These are phyloP conservation scores for Coprinopsis strossmayeri DNA, from an alignment of 768 basidiomycete genomes.

Conservation along the genomic window DNA sequence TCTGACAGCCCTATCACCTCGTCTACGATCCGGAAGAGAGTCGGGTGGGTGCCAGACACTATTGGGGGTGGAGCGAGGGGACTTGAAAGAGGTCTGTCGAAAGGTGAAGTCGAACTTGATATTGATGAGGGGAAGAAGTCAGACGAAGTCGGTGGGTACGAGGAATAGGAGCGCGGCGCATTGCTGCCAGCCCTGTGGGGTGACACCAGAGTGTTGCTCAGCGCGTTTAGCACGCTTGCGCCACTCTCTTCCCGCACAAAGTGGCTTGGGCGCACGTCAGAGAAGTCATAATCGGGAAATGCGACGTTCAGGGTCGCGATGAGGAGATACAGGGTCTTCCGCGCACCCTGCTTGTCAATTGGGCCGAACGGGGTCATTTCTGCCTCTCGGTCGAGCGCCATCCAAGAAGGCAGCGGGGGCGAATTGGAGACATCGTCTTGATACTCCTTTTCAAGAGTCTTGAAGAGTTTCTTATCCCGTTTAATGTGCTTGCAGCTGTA, in stretches of 20 bases:
- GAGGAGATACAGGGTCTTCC: constrained; percentile 93
- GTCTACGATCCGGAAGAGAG: constrained; percentile 81
- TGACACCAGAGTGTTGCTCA: constrained; percentile 76
- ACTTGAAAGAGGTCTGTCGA: constrained; percentile 48
- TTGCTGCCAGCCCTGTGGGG: constrained; percentile 60
- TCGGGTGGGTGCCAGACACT: constrained; percentile 80
- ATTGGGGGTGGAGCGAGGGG: constrained; percentile 69
- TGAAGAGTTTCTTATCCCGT: constrained; percentile 95
- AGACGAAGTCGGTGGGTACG: constrained; percentile 69
- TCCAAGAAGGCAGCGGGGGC: constrained; percentile 78
- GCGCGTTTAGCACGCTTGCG: constrained; percentile 74
- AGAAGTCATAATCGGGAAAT: constrained; percentile 97
- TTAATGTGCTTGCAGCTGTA: constrained; percentile 98
- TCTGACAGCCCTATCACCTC: constrained; percentile 86
- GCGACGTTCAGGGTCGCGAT: constrained; percentile 96
- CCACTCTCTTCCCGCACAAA: constrained; percentile 82
- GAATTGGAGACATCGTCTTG: constrained; percentile 74
- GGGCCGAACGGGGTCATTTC: constrained; percentile 88
- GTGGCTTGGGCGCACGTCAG: constrained; percentile 82
- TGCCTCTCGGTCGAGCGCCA: constrained; percentile 60
- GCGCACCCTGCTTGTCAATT: constrained; percentile 73
- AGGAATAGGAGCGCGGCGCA: constrained; percentile 78
- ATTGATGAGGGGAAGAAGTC: constrained; percentile 74
- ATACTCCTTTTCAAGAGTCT: constrained; percentile 84
- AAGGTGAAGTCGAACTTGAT: constrained; percentile 66